These are phyloP conservation scores for Penicillium sp. DNA, from an alignment of 2,329 filamentous ascomycete genomes.

Conservation along the genomic window DNA sequence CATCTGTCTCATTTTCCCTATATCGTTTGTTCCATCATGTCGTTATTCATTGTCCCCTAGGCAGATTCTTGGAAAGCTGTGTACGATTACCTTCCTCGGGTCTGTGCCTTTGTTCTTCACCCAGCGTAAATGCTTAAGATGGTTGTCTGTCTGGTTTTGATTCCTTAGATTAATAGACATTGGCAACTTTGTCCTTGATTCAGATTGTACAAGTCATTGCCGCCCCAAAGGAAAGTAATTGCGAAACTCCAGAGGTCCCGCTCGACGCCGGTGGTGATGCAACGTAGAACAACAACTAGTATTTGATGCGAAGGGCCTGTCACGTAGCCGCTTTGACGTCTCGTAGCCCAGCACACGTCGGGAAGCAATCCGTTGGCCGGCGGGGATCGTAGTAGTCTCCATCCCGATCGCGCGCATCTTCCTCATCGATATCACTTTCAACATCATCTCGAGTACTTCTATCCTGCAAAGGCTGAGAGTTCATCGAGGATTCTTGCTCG, in stretches of 20 bases:
- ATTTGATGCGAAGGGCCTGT: neutral
- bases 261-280: slow-evolving; percentile 3
- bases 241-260: neutral
- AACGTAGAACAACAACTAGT: neutral
- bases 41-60: slow-evolving; percentile 24
- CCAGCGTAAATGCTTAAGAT: slow-evolving; percentile 17
- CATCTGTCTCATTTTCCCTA: slow-evolving; percentile 23
- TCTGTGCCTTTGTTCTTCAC: slow-evolving; percentile 12
- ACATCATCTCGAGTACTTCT: slow-evolving; percentile 46
- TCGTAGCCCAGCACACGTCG: slow-evolving; percentile 33
- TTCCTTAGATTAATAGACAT: slow-evolving; percentile 21
- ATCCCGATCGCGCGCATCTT: slow-evolving; percentile 49
- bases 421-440: slow-evolving; percentile 69
- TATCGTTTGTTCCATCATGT: slow-evolving; percentile 26
- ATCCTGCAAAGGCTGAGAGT: slow-evolving; percentile 4
- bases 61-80: slow-evolving; percentile 27
- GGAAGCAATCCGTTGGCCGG: slow-evolving; percentile 51
- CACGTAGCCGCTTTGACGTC: slow-evolving; percentile 13
- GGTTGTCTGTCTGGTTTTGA: neutral
- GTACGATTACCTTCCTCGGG: slow-evolving; percentile 25
- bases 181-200: slow-evolving; percentile 4
- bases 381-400: slow-evolving; percentile 53
- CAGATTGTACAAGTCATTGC: no score
- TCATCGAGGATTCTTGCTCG: slow-evolving; percentile 6
- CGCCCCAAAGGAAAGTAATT: neutral